A percentile compares a stretch with the other conserved stretches of the same genome.
phyloP scores from a whole-genome alignment of 257 asterid genomes.

The Henckelia pumila region DNA sequence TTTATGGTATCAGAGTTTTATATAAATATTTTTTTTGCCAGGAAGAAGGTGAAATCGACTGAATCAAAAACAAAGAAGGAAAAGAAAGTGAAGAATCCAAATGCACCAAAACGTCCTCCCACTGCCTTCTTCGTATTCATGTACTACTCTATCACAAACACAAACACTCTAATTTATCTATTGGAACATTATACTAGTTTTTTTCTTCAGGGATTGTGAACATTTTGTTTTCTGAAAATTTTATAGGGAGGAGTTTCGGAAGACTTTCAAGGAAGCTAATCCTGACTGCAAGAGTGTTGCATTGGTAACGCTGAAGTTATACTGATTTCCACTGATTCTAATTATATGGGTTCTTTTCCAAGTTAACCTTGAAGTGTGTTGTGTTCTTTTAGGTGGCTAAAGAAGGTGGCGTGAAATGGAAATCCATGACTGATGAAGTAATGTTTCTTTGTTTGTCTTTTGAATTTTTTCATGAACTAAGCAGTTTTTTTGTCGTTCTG shows the following conservation, averaged over 20 bases:
- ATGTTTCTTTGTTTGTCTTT: neutral
- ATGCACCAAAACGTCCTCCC: constrained; percentile 63
- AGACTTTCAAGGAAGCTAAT: constrained; percentile 62
- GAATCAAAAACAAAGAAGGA: constrained; percentile 38
- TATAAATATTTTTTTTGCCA: constrained; percentile 15
- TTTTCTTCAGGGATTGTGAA: neutral
- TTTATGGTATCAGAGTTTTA: neutral
- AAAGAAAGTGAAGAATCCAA: constrained; percentile 41
- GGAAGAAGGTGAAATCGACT: constrained; percentile 44
- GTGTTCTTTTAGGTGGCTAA: constrained; percentile 56
- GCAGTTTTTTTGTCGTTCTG: neutral
- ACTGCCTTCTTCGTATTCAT: constrained; percentile 85
- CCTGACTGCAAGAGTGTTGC: constrained; percentile 66
- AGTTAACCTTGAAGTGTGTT: neutral
- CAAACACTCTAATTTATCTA: too few species aligned
- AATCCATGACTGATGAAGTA: constrained; percentile 66
- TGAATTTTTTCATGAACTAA: too few species aligned
- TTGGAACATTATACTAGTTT: too few species aligned
- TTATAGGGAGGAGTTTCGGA: constrained; percentile 70
- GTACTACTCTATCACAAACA: constrained; percentile 28
- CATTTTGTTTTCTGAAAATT: neutral
- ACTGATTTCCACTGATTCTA: neutral
- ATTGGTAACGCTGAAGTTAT: constrained; percentile 29
- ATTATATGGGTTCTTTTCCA: neutral
- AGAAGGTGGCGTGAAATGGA: constrained; percentile 87